Evolutionary conservation across 345 rosid genomes (phyloP).

Genomic region (Luvunga scandens): DNA sequence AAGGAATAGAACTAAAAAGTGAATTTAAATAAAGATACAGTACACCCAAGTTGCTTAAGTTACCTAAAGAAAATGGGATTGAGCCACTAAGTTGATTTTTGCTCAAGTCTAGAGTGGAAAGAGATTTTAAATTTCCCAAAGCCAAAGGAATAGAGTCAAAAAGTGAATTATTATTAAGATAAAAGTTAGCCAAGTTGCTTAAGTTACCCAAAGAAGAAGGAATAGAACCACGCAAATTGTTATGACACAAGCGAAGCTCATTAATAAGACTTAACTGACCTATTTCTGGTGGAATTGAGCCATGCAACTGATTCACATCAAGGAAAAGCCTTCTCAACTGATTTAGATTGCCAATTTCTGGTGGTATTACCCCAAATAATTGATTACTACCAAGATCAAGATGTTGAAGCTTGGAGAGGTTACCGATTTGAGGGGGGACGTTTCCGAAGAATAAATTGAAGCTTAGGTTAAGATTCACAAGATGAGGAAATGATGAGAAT

Average conservation of each 20-base stretch:
- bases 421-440: not conserved
- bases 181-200: too few relatives aligned
- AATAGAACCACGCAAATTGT: too few relatives aligned
- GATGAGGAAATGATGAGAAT: slow-evolving; percentile 24
- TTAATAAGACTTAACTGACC: too few relatives aligned
- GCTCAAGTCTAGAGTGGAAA: too few relatives aligned
- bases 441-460: slow-evolving; percentile 16
- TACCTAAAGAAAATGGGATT: too few relatives aligned
- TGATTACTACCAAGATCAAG: slow-evolving; percentile 18
- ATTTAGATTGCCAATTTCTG: slow-evolving; percentile 15
- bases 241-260: fast-evolving
- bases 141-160: too few relatives aligned
- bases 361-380: slow-evolving; percentile 11
- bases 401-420: slow-evolving; percentile 15
- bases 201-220: too few relatives aligned
- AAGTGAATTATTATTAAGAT: too few relatives aligned
- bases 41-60: not conserved
- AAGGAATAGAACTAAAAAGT: not conserved
- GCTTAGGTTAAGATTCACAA: slow-evolving; percentile 19
- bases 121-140: too few relatives aligned
- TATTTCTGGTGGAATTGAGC: too few relatives aligned
- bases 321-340: not conserved
- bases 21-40: slow-evolving; percentile 1
- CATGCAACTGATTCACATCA: too few relatives aligned
- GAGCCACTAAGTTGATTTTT: too few relatives aligned